phyloP scores from a whole-genome alignment of 2,329 filamentous ascomycete species.

The Pseudogymnoascus sp. region DNA sequence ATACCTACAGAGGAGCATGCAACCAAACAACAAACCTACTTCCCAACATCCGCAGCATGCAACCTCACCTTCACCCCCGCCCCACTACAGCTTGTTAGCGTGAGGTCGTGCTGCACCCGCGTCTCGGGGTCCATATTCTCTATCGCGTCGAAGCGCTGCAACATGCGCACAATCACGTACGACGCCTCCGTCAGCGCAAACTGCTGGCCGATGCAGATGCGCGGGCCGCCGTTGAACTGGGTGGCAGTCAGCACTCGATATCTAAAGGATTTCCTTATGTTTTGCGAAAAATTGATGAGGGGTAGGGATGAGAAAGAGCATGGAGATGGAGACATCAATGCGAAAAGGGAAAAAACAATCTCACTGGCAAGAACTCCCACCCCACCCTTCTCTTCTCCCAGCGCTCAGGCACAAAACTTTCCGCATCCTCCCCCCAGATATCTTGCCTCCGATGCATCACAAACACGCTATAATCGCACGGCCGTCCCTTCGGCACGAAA shows the following conservation, averaged over 20 bases:
- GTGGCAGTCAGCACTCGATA: too few species aligned
- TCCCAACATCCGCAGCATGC: conserved; percentile 21
- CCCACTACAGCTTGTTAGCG: conserved; percentile 24
- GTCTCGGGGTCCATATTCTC: conserved; percentile 25
- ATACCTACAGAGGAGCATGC: too few species aligned
- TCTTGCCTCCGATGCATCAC: conserved; percentile 34
- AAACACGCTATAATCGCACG: conserved; percentile 12
- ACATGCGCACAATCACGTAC: conserved; percentile 19
- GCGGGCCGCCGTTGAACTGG: conserved; percentile 14
- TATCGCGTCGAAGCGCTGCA: conserved; percentile 27
- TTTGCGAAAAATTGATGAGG: too few species aligned
- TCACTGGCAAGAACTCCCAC: conserved; percentile 14
- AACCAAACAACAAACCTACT: too few species aligned
- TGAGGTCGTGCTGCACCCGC: conserved; percentile 23
- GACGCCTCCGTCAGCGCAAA: conserved; percentile 20
- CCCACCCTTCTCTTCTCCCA: conserved; percentile 15
- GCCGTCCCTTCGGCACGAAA: conserved; percentile 25
- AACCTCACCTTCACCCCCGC: conserved; percentile 30
- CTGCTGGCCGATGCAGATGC: conserved; percentile 40
- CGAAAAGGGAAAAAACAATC: too few species aligned
- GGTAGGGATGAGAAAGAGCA: too few species aligned
- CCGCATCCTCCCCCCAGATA: conserved; percentile 20
- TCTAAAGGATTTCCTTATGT: too few species aligned
- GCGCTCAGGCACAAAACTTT: conserved; percentile 19
- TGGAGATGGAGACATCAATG: too few species aligned